Conservation (phyloP, 2,329 filamentous ascomycete genomes). For the Neoascochyta sp. region DNA sequence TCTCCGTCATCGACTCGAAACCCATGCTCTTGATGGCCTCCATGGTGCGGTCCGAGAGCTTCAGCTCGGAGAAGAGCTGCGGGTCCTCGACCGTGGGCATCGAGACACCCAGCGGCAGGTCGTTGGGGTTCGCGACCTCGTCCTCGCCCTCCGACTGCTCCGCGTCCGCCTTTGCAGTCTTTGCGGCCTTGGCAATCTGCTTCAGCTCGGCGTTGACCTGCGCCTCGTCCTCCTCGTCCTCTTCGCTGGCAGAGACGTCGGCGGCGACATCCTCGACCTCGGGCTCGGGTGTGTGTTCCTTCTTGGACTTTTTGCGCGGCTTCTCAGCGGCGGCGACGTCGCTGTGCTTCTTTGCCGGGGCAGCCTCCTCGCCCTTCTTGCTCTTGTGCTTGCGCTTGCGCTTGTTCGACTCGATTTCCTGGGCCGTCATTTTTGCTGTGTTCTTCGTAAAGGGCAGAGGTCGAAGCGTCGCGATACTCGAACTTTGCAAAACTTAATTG, state of each 20-base stretch:
- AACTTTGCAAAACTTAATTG: conserved; percentile 26
- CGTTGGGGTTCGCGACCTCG: conserved; percentile 36
- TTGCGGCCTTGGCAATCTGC: conserved; percentile 27
- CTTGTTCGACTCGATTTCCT: conserved; percentile 44
- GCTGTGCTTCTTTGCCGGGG: conserved; percentile 28
- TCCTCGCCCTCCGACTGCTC: conserved; percentile 27
- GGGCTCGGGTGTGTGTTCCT: conserved; percentile 32
- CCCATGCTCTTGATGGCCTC: conserved; percentile 87
- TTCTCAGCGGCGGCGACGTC: conserved; percentile 32
- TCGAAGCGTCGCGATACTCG: conserved; percentile 8
- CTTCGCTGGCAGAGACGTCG: conserved; percentile 22
- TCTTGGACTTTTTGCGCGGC: conserved; percentile 43
- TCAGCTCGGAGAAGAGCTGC: conserved; percentile 73
- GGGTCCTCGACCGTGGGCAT: conserved; percentile 62
- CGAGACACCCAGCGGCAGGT: conserved; percentile 54
- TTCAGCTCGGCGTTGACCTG: conserved; percentile 36
- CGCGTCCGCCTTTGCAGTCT: conserved; percentile 24
- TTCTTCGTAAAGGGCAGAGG: conserved; percentile 5
- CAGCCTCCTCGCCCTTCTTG: conserved; percentile 29
- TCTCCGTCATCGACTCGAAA: conserved; percentile 93
- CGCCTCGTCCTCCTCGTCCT: conserved; percentile 33
- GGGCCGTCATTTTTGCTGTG: conserved; percentile 32
- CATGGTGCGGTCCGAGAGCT: conserved; percentile 83
- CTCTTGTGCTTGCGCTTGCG: conserved; percentile 48
- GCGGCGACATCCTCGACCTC: conserved; percentile 20